Percentiles rank a stretch among this genome's conserved stretches.
These are phyloP conservation scores for Apostasia ramifera DNA, from an alignment of 106 monocot genomes.

Conservation along the genomic window DNA sequence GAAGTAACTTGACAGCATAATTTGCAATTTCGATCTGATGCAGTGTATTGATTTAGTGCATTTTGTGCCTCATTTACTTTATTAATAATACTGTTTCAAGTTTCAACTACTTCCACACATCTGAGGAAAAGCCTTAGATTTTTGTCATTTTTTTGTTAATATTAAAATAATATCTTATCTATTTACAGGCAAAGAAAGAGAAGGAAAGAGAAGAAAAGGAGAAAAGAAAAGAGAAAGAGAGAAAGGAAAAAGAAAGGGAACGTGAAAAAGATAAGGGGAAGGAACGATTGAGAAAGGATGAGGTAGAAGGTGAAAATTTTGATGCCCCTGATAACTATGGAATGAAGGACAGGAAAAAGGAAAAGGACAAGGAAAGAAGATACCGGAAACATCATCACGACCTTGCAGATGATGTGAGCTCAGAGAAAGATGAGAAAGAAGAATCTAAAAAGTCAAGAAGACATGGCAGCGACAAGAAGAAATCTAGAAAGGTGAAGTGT, in stretches of 20 bases:
- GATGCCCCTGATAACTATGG: constrained; percentile 44
- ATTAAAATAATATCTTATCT: not conserved
- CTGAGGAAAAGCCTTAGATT: too few relatives aligned
- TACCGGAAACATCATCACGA: constrained; percentile 81
- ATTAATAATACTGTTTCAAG: too few relatives aligned
- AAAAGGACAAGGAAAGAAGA: constrained; percentile 89
- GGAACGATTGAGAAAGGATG: constrained; percentile 56
- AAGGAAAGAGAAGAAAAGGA: constrained; percentile 75
- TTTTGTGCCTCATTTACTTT: too few relatives aligned
- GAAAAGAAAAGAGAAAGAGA: constrained; percentile 62
- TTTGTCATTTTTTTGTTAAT: too few relatives aligned
- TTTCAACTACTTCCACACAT: too few relatives aligned
- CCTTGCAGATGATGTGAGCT: constrained; percentile 56
- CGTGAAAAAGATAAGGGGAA: constrained; percentile 74
- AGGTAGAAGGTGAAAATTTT: constrained; percentile 39
- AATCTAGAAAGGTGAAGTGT: constrained; percentile 71
- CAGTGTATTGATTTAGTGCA: too few relatives aligned
- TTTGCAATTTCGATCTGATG: too few relatives aligned
- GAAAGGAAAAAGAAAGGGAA: constrained; percentile 49
- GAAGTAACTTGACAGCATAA: too few relatives aligned
- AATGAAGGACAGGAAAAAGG: constrained; percentile 62
- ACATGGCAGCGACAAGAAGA: constrained; percentile 75
- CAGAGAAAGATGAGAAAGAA: constrained; percentile 84
- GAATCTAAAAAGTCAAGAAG: constrained; percentile 74
- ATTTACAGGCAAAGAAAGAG: constrained; percentile 69